phyloP scores from a whole-genome alignment of 352 stramenopile genomes.

The Globisporangium middletonii region DNA sequence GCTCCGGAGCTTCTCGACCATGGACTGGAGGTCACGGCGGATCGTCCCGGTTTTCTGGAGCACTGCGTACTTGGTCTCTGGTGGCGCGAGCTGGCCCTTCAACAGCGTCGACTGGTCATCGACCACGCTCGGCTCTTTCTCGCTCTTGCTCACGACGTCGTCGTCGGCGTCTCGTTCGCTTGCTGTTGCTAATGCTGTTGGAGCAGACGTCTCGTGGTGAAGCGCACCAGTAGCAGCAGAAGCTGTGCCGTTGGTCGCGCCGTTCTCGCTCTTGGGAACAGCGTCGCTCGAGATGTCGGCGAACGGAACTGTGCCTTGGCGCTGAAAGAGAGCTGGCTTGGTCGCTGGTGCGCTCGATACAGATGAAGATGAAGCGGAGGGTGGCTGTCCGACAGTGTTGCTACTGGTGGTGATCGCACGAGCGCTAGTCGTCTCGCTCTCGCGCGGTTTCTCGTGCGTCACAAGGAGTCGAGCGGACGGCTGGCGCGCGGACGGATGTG shows the following conservation, averaged over 20 bases:
- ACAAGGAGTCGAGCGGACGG: background rate
- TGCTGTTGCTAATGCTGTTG: background rate
- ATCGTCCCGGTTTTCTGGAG: background rate
- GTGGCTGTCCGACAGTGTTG: too few relatives aligned
- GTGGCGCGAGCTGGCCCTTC: background rate
- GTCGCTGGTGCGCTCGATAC: background rate
- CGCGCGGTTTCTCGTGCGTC: background rate
- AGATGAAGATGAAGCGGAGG: too few relatives aligned
- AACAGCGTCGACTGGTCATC: background rate
- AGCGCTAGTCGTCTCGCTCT: background rate
- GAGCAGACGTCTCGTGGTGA: too few relatives aligned
- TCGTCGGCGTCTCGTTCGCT: background rate
- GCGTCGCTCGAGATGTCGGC: constrained; percentile 1
- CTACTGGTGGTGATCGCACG: too few relatives aligned
- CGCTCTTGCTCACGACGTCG: background rate
- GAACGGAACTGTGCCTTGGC: constrained; percentile 3
- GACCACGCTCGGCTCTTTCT: background rate
- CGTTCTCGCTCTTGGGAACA: background rate
- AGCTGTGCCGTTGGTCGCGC: background rate
- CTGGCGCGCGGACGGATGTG: background rate
- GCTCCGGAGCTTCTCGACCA: constrained; percentile 43
- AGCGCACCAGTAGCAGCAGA: too few relatives aligned
- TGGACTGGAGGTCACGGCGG: constrained; percentile 19
- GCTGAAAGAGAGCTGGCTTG: background rate
- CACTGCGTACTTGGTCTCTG: background rate